Evolutionary conservation across 2,329 filamentous ascomycete genomes (phyloP).

Genomic region (Trichoderma oligosporum): DNA sequence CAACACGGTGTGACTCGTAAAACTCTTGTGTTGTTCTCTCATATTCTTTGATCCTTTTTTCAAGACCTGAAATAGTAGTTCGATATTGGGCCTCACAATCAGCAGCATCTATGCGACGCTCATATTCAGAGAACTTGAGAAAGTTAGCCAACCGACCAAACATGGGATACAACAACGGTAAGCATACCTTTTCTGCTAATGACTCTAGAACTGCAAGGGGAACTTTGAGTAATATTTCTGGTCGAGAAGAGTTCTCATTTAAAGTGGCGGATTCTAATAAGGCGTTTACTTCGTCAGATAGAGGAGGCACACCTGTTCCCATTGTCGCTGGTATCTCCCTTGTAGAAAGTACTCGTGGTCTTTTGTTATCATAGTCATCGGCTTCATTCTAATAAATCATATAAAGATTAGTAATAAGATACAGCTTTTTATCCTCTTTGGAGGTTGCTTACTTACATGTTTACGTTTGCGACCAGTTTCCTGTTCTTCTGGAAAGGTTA

Average conservation of each 20-base stretch:
- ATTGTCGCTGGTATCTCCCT: conserved; percentile 23
- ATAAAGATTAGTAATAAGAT: too few relatives aligned
- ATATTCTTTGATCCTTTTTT: conserved; percentile 45
- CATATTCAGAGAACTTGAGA: conserved; percentile 31
- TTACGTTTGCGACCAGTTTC: conserved; percentile 45
- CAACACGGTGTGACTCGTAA: conserved; percentile 46
- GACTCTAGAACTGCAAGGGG: conserved; percentile 36
- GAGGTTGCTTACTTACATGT: conserved; percentile 37
- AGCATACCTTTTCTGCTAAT: conserved; percentile 38
- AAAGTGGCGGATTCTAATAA: conserved; percentile 28
- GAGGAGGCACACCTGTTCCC: conserved; percentile 29
- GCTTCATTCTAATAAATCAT: conserved; percentile 31
- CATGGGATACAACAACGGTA: not conserved
- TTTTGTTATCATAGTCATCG: conserved; percentile 31
- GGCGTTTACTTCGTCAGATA: conserved; percentile 32
- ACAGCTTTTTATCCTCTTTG: not conserved
- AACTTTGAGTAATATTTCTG: conserved; percentile 28
- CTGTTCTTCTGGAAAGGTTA: conserved; percentile 20
- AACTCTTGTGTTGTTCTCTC: conserved; percentile 43
- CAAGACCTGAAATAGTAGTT: conserved; percentile 41
- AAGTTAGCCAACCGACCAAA: not conserved
- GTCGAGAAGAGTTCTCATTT: conserved; percentile 20
- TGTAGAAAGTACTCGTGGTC: conserved; percentile 28
- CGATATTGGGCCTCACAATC: conserved; percentile 37
- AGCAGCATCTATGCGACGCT: conserved; percentile 27